Percentiles rank a stretch among this genome's conserved stretches.
Evolutionary conservation across 768 basidiomycete genomes (phyloP).

Genomic region (Lyophyllum decastes): DNA sequence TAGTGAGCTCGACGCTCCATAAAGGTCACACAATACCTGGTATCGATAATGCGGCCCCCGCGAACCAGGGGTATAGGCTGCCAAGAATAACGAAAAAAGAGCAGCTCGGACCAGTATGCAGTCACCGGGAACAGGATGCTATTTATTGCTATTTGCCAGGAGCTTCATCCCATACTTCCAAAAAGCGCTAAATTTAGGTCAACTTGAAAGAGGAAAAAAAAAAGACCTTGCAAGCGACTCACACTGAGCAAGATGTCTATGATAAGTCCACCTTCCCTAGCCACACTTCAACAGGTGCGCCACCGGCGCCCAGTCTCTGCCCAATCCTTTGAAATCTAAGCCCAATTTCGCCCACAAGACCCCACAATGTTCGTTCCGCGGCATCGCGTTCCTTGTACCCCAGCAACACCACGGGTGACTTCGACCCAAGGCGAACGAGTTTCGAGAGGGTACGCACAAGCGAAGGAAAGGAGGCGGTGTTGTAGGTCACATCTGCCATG

Average conservation of each 20-base stretch:
- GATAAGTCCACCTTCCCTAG: constrained; percentile 30
- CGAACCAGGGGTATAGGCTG: no score
- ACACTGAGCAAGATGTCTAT: background rate
- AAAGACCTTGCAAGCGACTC: background rate
- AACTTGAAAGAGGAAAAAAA: background rate
- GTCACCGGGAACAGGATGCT: no score
- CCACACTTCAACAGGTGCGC: constrained; percentile 73
- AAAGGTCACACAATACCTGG: no score
- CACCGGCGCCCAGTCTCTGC: constrained; percentile 58
- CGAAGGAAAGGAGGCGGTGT: constrained; percentile 80
- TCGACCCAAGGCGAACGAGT: constrained; percentile 40
- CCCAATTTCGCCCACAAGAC: constrained; percentile 49
- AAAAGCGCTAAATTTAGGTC: no score
- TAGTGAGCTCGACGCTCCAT: no score
- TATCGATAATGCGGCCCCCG: no score
- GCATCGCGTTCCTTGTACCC: constrained; percentile 88
- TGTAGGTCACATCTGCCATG: constrained; percentile 94
- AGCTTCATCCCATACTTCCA: no score
- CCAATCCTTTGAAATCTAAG: constrained; percentile 60
- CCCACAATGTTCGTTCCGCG: constrained; percentile 78
- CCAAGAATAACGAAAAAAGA: no score
- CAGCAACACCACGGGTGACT: constrained; percentile 53
- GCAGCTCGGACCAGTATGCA: no score
- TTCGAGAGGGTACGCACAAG: constrained; percentile 67
- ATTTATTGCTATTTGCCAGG: no score